Evolutionary conservation across 139 green algal genomes (phyloP), one percentile per base, ranked within the genome.

Genomic region (Raphidocelis subcapitata): DNA sequence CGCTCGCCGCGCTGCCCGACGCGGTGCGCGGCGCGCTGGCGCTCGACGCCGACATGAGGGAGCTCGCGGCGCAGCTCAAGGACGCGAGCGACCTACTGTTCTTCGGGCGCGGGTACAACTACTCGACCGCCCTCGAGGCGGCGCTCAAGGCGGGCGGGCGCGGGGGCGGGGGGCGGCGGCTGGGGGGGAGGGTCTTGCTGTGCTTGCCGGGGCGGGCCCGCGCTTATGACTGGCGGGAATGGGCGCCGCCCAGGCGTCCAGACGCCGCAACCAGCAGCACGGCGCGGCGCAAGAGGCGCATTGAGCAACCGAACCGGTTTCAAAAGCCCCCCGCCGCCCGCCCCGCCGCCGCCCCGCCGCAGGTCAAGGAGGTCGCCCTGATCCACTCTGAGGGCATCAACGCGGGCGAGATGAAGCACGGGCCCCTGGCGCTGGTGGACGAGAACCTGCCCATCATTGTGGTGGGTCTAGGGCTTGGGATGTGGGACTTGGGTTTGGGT

Each of bases 331-430:
- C n/a, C n/a, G n/a, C n/a, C n/a, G n/a, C n/a, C n/a, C n/a, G n/a
- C n/a, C n/a, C n/a, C n/a, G n/a, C n/a, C n/a, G n/a, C 18, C 44
- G n/a, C 37, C 8, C 18, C 24, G 3, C 68, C 26, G 28, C 83
- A 90, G 85, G 76, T 91, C 16, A 97, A 98, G 83, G 94, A 98
- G 81, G 91, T 98, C 18, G 90, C 91, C 3, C 87, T 97, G 32
- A 96, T 97, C 80, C 95, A 98, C 87, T 93, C 83, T 41, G 94
- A 99, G 76, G 95, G 95, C 74, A 97, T 99, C 72, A 84, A 98
- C 56, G 93, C 95, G n/a, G 95, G 95, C 0, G 95, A 99, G 86
- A 97, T 99, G 89, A 99, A 99, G 89, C 95, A 99, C 80, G 95
- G 95, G 0, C 94, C 95, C 1, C 86, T 99, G 56, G 95, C 95